Percentiles rank a stretch among this genome's conserved stretches.
Conservation (phyloP, 495 filamentous ascomycete genomes). For the Penicillium taxi region DNA sequence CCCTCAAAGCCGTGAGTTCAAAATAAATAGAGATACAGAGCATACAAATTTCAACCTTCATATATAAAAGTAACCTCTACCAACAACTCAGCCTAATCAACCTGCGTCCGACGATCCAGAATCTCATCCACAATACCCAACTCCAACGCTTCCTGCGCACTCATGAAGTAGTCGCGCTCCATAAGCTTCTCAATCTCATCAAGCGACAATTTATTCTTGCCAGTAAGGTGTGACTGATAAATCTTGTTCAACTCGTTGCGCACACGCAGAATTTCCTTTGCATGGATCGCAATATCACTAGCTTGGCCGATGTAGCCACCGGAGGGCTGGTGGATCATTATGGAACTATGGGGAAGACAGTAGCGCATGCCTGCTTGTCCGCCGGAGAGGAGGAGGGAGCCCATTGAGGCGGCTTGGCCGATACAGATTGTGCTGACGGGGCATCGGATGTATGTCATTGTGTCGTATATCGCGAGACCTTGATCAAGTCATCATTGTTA, state of each 20-base stretch:
- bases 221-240: constrained; percentile 75
- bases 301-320: constrained; percentile 90
- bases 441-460: constrained; percentile 92
- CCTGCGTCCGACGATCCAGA: constrained; percentile 55
- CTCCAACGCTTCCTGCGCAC: constrained; percentile 77
- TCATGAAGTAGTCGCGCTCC: constrained; percentile 94
- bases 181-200: constrained; percentile 85
- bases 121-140: constrained; percentile 91
- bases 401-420: constrained; percentile 93
- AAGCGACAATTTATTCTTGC: constrained; percentile 54
- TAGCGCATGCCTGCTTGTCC: constrained; percentile 79
- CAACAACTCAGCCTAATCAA: constrained; percentile 32
- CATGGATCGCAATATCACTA: constrained; percentile 89
- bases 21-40: too few relatives aligned
- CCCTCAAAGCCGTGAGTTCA: too few relatives aligned
- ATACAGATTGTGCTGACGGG: constrained; percentile 92
- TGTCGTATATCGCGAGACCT: constrained; percentile 95
- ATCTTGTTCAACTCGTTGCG: constrained; percentile 82
- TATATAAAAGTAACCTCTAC: too few relatives aligned
- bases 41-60: too few relatives aligned
- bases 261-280: constrained; percentile 88
- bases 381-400: constrained; percentile 77
- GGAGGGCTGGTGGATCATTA: constrained; percentile 95
- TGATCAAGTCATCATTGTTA: constrained; percentile 5
- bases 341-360: constrained; percentile 80